Percentiles rank a stretch among this genome's conserved stretches.
Conservation (phyloP, 2,329 filamentous ascomycete genomes). For the Neonectria faginata region DNA sequence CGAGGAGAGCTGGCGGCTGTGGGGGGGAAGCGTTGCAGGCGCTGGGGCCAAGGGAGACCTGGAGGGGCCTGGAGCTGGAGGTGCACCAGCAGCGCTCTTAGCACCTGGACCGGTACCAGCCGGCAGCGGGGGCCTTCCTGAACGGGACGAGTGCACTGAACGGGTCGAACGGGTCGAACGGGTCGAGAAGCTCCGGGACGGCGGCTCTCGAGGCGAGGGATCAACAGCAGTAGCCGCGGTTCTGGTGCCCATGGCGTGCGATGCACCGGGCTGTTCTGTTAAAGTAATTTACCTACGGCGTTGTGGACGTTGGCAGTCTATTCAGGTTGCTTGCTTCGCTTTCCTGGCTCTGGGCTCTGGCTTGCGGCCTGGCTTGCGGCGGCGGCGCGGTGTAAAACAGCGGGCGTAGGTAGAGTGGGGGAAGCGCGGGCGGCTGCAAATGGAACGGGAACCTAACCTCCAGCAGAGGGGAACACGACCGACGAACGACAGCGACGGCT, state of each 20-base stretch:
- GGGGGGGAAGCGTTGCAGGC: slow-evolving; percentile 33
- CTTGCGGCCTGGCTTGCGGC: background rate
- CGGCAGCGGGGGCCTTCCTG: slow-evolving; percentile 30
- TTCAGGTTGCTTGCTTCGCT: slow-evolving; percentile 8
- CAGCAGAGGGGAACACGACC: slow-evolving; percentile 14
- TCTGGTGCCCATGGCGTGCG: slow-evolving; percentile 38
- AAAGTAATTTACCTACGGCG: background rate
- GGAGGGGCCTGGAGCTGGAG: slow-evolving; percentile 34
- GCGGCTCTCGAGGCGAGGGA: slow-evolving; percentile 43
- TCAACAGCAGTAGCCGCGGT: slow-evolving; percentile 40
- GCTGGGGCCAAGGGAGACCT: slow-evolving; percentile 32
- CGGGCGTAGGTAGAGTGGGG: slow-evolving; percentile 11
- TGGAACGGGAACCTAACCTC: slow-evolving; percentile 18
- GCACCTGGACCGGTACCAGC: slow-evolving; percentile 29
- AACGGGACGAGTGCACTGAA: slow-evolving; percentile 43
- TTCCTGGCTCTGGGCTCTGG: background rate
- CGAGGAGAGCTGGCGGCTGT: slow-evolving; percentile 42
- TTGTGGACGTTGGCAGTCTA: background rate
- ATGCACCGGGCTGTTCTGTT: background rate
- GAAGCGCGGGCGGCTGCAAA: slow-evolving; percentile 20
- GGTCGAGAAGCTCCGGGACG: slow-evolving; percentile 52
- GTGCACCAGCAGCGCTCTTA: slow-evolving; percentile 15
- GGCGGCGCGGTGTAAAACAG: slow-evolving; percentile 7
- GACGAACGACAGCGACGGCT: background rate
- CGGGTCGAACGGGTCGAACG: slow-evolving; percentile 49